Percentiles rank a stretch among this genome's conserved stretches.
Conservation (phyloP, 208 protist genomes). For the Blechomonas ayalai region DNA sequence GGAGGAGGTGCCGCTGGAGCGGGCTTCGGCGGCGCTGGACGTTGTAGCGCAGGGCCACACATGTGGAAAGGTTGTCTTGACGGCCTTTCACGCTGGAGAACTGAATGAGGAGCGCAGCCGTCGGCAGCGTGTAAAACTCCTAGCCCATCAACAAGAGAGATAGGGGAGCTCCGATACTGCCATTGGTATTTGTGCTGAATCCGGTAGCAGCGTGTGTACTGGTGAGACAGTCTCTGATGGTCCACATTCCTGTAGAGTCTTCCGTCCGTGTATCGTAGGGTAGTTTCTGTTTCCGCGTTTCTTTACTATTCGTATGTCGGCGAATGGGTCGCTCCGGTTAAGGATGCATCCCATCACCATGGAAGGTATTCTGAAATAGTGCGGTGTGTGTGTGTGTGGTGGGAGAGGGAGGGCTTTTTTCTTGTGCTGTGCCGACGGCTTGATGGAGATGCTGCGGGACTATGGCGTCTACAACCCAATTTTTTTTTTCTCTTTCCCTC, state of each 20-base stretch:
- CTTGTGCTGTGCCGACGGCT: background rate
- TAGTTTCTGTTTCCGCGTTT: too few species aligned
- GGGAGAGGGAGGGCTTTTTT: background rate
- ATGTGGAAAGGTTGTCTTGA: slow-evolving; percentile 62
- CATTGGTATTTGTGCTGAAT: too few species aligned
- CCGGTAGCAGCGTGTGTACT: too few species aligned
- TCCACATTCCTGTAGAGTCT: too few species aligned
- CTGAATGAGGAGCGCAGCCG: slow-evolving; percentile 14
- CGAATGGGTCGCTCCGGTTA: too few species aligned
- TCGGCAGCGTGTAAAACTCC: slow-evolving; percentile 7
- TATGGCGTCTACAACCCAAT: slow-evolving; percentile 1
- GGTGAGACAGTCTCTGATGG: too few species aligned
- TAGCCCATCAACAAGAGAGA: too few species aligned
- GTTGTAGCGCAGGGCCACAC: slow-evolving; percentile 33
- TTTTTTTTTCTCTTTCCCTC: background rate
- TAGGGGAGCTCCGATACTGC: too few species aligned
- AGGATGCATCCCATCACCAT: too few species aligned
- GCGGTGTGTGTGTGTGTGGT: background rate
- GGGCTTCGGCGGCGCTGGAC: slow-evolving; percentile 31
- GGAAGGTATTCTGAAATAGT: too few species aligned
- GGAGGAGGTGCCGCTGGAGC: slow-evolving; percentile 44
- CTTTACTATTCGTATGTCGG: too few species aligned
- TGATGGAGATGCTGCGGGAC: background rate
- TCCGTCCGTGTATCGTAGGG: too few species aligned
- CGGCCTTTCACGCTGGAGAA: slow-evolving; percentile 38